Base-by-base conservation (phyloP, 305 asterid species). In the Fraxinus sp. region DNA sequence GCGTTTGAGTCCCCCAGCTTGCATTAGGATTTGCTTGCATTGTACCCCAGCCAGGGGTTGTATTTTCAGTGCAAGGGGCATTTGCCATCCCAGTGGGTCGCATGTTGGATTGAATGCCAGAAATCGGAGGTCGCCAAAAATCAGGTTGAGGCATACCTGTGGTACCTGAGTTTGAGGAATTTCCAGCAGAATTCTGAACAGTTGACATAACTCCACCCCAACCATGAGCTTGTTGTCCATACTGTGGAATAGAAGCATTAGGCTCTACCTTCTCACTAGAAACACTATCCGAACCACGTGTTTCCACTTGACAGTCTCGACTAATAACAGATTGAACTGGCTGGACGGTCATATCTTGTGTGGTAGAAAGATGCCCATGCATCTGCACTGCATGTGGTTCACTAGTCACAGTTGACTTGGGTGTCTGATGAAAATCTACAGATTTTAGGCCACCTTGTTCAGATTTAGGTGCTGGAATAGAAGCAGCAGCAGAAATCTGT, bases 31-130 rank as follows among this genome's bases (percentile, higher is more conserved):
- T 90, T 2, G 84, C 84, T 68, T 80, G 96, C 88, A 89, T 64
- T 49, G 90, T 13, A 9, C 87, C 89, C 97, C 98, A 93, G n/a
- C 92, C 92, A 13, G 82, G 68, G 55, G 88, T 93, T 4, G 90
- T 79, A 88, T 87, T 94, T 73, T 90, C 93, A 62, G 93, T 87
- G 97, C 97, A 95, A 3, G 92, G 83, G 22, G 84, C 87, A 78
- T 80, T 90, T n/a, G 95, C 87, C 30, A 88, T 66, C 13, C 89
- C 80, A 52, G 92, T 87, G 20, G 92, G 87, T 80, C 84, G 93
- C 85, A 90, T 88, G 90, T 85, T 92, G 36, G 89, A 88, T 84
- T 90, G 97, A 86, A 81, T 86, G 64, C 87, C 87, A 88, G 90
- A 95, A 49, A 85, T 77, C 32, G 77, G 83, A 46, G 97, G 89